Percentiles rank a stretch among this genome's conserved stretches.
Evolutionary conservation across 345 rosid genomes (phyloP).

Genomic region (Aurinia saxatilis): DNA sequence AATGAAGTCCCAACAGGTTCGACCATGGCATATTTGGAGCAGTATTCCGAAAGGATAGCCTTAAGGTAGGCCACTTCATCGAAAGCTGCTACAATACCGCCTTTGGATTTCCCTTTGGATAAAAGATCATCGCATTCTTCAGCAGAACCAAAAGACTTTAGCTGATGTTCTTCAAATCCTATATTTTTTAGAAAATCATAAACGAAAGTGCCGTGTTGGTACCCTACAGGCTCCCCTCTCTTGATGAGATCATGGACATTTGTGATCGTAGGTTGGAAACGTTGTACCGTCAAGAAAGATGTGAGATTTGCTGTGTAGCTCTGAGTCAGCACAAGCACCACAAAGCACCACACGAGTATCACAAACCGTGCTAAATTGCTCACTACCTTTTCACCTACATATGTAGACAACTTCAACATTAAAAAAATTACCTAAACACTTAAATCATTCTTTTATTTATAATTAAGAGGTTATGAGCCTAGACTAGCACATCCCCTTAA

Average conservation of each 20-base stretch:
- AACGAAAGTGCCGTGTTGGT: neutral
- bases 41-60: constrained; percentile 9
- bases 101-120: constrained; percentile 15
- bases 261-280: constrained; percentile 3
- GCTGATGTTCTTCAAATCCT: neutral
- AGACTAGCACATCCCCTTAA: too few relatives aligned
- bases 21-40: constrained; percentile 20
- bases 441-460: too few relatives aligned
- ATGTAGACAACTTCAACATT: neutral
- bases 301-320: constrained; percentile 41
- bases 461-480: too few relatives aligned
- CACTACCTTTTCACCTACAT: constrained; percentile 22
- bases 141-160: neutral
- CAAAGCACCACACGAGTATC: constrained; percentile 31
- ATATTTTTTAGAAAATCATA: neutral
- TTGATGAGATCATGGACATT: constrained; percentile 1
- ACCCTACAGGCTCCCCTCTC: constrained; percentile 15
- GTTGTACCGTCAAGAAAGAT: constrained; percentile 32
- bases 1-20: too few relatives aligned
- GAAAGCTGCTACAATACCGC: constrained; percentile 19
- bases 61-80: constrained; percentile 33
- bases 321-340: constrained; percentile 30
- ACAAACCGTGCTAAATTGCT: constrained; percentile 37
- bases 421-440: neutral
- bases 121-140: constrained; percentile 17